Evolutionary conservation across 2,329 filamentous ascomycete species (phyloP), one percentile per base, ranked within the genome.

Genomic region (Sclerotinia nivalis): DNA sequence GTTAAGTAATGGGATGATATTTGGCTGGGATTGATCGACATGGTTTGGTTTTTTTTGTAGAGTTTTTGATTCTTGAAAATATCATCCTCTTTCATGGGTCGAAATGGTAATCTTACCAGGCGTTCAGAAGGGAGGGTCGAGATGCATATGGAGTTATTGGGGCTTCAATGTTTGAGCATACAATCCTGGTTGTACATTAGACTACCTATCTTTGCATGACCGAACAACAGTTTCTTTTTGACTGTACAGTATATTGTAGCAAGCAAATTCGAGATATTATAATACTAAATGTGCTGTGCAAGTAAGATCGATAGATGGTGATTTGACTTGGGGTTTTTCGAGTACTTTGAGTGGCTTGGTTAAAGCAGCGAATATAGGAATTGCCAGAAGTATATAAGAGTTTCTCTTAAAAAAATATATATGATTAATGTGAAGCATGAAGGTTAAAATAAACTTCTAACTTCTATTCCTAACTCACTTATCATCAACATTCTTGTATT

Each of bases 101-200:
- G 47, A 40, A 40, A 64, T 64, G 61, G 47, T 64, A 28, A 52
- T 28, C 61, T 52, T 64, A 64, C 61, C 47, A 52, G 61, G 61
- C 61, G 61, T 64, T 64, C 28, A n/a, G 28, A 25, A 37, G 45
- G 60, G 37, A 18, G 45, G 47, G 10, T 52, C n/a, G 47, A 69
- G n/a, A 72, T 59, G 43, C 59, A 37, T 65, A 58, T 47, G 37
- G 55, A 62, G 60, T 62, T 34, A 34, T 25, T 62, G 60, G 60
- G 45, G 28, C n/a, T 50, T 62, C 45, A 37, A 31, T 37, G 28
- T n/a, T 34, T 34, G 45, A 34, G 56, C 50, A 67, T 67, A 61
- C 60, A 50, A 55, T 66, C 28, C 54, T 60, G 56, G 49, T 68
- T 71, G 68, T 73, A 71, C 47, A 72, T 55, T 71, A 70, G 28